Percentiles rank a stretch among this genome's conserved stretches.
Evolutionary conservation across 192 early-diverging fungal genomes (phyloP).

Genomic region (Lobosporangium transversale): DNA sequence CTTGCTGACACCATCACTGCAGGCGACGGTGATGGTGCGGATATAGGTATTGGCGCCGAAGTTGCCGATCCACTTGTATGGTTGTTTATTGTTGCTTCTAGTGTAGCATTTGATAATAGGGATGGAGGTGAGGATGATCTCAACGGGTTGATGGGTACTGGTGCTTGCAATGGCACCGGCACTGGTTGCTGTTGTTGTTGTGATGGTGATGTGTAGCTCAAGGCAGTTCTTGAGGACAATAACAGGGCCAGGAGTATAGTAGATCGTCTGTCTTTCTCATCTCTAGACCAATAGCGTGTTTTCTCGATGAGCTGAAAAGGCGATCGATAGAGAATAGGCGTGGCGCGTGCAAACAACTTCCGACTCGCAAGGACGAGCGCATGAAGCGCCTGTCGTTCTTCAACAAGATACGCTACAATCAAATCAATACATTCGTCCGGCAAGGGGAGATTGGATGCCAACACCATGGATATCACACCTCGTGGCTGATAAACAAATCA

Average conservation of each 20-base stretch:
- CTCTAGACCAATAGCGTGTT: conserved; percentile 4
- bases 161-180: not conserved
- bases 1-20: no score
- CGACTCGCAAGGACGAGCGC: conserved; percentile 31
- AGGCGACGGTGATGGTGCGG: not conserved
- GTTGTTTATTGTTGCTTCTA: no score
- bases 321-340: conserved; percentile 32
- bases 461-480: conserved; percentile 30
- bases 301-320: conserved; percentile 38
- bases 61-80: not conserved
- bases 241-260: conserved; percentile 28
- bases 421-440: conserved; percentile 53
- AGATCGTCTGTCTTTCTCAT: conserved; percentile 24
- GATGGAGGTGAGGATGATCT: no score
- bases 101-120: no score
- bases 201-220: not conserved
- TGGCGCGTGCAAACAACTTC: conserved; percentile 33
- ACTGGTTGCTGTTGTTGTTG: no score
- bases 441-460: conserved; percentile 33
- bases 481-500: not conserved
- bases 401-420: conserved; percentile 32
- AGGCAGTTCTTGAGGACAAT: conserved; percentile 4
- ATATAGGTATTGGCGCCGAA: no score
- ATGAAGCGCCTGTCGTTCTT: conserved; percentile 43
- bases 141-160: not conserved